A percentile compares a stretch with the other conserved stretches of the same genome.
Evolutionary conservation across 805 yeast genomes (phyloP).

Genomic region (Wickerhamomyces xylosicus): DNA sequence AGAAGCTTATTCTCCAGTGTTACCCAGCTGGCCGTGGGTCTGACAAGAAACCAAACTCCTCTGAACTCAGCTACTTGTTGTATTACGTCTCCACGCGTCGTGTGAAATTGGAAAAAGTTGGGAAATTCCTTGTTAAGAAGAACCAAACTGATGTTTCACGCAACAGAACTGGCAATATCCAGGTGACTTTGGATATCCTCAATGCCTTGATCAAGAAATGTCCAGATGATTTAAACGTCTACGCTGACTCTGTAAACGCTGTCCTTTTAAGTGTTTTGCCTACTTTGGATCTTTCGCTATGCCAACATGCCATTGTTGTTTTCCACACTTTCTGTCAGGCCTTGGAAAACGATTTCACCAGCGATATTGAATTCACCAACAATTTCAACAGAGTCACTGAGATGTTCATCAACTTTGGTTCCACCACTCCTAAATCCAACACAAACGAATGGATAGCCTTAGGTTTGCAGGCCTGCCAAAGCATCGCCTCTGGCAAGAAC

Average conservation of each 20-base stretch:
- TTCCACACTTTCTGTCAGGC: slow-evolving; percentile 37
- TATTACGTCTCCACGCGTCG: slow-evolving; percentile 88
- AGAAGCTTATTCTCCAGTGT: slow-evolving; percentile 80
- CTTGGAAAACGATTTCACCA: slow-evolving; percentile 54
- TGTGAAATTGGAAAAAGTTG: slow-evolving; percentile 81
- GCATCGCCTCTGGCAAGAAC: slow-evolving; percentile 22
- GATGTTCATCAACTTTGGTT: slow-evolving; percentile 13
- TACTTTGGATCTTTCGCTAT: slow-evolving; percentile 51
- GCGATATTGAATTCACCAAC: slow-evolving; percentile 48
- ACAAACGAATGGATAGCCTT: slow-evolving; percentile 27
- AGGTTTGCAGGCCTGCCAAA: slow-evolving; percentile 34
- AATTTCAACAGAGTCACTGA: slow-evolving; percentile 31
- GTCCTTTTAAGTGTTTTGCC: slow-evolving; percentile 43
- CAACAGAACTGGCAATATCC: slow-evolving; percentile 66
- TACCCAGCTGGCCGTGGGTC: slow-evolving; percentile 82
- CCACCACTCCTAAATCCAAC: slow-evolving; percentile 17
- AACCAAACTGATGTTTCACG: slow-evolving; percentile 50
- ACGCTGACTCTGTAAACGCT: slow-evolving; percentile 58
- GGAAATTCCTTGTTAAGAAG: slow-evolving; percentile 52
- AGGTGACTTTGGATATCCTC: slow-evolving; percentile 69
- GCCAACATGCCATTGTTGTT: slow-evolving; percentile 40
- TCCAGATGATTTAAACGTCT: slow-evolving; percentile 72
- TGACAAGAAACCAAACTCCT: slow-evolving; percentile 87
- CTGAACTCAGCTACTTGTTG: slow-evolving; percentile 78
- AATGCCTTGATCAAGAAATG: slow-evolving; percentile 65